A percentile compares a stretch with the other conserved stretches of the same genome.
phyloP scores from a whole-genome alignment of 192 early-diverging fungal genomes.

The Linnemannia zychae region DNA sequence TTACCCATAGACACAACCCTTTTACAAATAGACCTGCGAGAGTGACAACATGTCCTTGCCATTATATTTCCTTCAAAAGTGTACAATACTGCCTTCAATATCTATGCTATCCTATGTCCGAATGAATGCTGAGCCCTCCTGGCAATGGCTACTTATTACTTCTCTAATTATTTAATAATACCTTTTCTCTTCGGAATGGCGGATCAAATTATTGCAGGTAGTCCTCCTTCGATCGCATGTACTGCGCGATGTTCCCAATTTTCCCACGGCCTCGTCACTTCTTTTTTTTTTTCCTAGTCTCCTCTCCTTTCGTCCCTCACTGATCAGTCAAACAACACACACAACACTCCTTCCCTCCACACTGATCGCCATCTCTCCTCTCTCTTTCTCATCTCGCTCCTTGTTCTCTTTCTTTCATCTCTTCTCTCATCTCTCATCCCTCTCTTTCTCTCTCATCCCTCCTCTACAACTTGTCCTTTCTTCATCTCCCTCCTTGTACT shows the following conservation, averaged over 20 bases:
- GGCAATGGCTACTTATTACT: too few species aligned
- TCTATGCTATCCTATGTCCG: too few species aligned
- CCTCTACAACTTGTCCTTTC: neutral
- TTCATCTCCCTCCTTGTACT: neutral
- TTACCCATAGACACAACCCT: neutral
- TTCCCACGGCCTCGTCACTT: slow-evolving; percentile 32
- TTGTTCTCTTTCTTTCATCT: slow-evolving; percentile 7
- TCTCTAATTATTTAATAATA: too few species aligned
- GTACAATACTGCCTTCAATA: too few species aligned
- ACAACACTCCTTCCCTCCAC: slow-evolving; percentile 17
- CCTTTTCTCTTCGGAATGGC: too few species aligned
- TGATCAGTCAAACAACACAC: slow-evolving; percentile 1
- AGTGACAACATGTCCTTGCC: neutral
- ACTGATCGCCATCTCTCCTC: slow-evolving; percentile 9
- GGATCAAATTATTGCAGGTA: neutral
- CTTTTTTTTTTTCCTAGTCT: slow-evolving; percentile 1
- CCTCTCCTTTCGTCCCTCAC: neutral
- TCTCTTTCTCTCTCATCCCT: neutral
- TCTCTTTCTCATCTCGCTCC: neutral
- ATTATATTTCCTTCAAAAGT: neutral
- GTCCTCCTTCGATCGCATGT: slow-evolving; percentile 18
- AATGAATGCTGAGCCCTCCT: too few species aligned
- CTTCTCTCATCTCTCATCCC: neutral
- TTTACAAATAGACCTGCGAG: neutral
- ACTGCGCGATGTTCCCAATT: slow-evolving; percentile 20